A percentile compares a stretch with the other conserved stretches of the same genome.
Evolutionary conservation across 768 basidiomycete species (phyloP).

Genomic region (Scleroderma citrinum): DNA sequence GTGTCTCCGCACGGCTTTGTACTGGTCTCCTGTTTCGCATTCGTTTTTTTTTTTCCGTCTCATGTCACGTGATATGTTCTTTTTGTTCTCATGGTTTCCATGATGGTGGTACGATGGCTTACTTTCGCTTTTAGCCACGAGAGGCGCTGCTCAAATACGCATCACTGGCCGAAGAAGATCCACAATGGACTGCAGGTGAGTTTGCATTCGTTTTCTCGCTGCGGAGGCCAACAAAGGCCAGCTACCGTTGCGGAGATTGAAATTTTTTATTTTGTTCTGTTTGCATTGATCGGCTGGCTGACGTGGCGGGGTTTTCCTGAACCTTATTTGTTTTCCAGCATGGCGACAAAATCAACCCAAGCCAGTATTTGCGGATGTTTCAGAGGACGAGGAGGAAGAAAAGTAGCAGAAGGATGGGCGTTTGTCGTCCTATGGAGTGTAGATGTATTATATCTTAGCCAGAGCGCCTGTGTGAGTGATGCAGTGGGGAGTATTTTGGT

Average conservation of each 20-base stretch:
- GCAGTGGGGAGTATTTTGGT: conserved; percentile 35
- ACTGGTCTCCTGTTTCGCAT: conserved; percentile 6
- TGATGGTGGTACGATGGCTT: conserved; percentile 18
- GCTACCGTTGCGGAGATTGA: conserved; percentile 27
- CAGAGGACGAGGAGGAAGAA: conserved; percentile 53
- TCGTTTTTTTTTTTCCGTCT: conserved; percentile 6
- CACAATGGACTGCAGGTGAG: conserved; percentile 82
- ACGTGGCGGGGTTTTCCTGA: conserved; percentile 46
- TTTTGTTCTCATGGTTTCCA: conserved; percentile 22
- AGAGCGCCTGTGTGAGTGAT: conserved; percentile 15
- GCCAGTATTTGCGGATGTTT: conserved; percentile 69
- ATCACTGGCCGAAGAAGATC: conserved; percentile 65
- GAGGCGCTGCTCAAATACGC: conserved; percentile 96
- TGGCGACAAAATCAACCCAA: conserved; percentile 84
- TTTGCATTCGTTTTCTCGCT: conserved; percentile 18
- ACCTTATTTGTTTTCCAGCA: conserved; percentile 51
- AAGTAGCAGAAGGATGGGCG: conserved; percentile 35
- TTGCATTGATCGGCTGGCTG: conserved; percentile 37
- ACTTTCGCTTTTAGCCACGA: conserved; percentile 62
- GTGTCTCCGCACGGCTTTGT: conserved; percentile 35
- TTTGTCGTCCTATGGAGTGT: conserved; percentile 3
- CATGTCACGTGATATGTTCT: conserved; percentile 11
- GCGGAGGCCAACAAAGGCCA: conserved; percentile 24
- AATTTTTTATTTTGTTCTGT: conserved; percentile 25
- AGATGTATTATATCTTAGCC: conserved; percentile 4